These are phyloP conservation scores for Porogramme epimiltina DNA, from an alignment of 1,284 basidiomycete genomes.

Conservation along the genomic window DNA sequence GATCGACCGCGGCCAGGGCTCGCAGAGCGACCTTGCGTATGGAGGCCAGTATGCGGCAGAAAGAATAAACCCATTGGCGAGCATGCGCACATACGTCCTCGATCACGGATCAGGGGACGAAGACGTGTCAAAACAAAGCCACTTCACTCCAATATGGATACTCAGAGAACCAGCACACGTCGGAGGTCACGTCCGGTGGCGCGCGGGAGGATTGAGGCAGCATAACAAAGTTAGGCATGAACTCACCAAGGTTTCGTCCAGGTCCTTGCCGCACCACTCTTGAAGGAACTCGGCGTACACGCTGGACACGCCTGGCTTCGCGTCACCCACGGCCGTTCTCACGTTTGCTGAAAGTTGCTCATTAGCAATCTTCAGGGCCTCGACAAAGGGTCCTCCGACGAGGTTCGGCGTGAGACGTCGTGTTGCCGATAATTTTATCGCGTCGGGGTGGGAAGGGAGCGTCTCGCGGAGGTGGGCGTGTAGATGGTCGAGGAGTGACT, in stretches of 20 bases:
- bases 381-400: conserved; percentile 51
- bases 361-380: conserved; percentile 58
- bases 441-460: conserved; percentile 50
- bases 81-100: no score
- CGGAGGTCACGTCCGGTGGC: no score
- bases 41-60: neutral
- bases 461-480: conserved; percentile 47
- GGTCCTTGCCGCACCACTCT: conserved; percentile 50
- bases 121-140: neutral
- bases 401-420: conserved; percentile 42
- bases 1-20: no score
- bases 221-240: neutral
- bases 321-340: conserved; percentile 14
- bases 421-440: conserved; percentile 54
- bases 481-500: conserved; percentile 54
- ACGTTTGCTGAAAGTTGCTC: conserved; percentile 49
- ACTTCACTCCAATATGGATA: no score
- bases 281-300: conserved; percentile 60
- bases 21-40: no score
- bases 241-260: conserved; percentile 60
- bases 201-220: no score
- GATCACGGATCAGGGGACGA: no score
- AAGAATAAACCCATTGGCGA: neutral
- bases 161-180: no score
- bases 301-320: conserved; percentile 39